Conservation (phyloP, 345 rosid species). For the Bruguiera sexangula region DNA sequence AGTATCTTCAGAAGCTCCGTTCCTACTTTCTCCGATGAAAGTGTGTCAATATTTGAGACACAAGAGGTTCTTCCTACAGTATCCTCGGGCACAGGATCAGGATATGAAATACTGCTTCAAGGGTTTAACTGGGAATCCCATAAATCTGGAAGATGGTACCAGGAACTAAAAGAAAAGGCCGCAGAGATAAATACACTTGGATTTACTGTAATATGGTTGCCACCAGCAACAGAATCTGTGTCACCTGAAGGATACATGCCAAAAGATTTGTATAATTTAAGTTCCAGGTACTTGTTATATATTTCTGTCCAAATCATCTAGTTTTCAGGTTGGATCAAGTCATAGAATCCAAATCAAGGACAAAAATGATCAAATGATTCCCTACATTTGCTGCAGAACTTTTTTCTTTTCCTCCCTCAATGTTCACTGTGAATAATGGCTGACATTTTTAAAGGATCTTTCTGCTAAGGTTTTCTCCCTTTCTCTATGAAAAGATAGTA, state of each 20-base stretch:
- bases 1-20: slow-evolving; percentile 76
- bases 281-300: slow-evolving; percentile 61
- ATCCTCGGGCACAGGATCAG: slow-evolving; percentile 75
- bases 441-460: background rate
- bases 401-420: background rate
- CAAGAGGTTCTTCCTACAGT: slow-evolving; percentile 44
- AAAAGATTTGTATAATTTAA: slow-evolving; percentile 77
- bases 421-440: background rate
- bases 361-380: background rate
- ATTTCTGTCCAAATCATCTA: background rate
- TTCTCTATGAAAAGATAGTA: background rate
- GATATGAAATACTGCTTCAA: slow-evolving; percentile 86
- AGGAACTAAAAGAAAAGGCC: slow-evolving; percentile 73
- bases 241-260: slow-evolving; percentile 99
- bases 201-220: slow-evolving; percentile 85
- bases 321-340: slow-evolving; percentile 3
- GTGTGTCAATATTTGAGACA: slow-evolving; percentile 38
- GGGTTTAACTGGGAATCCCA: slow-evolving; percentile 98
- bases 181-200: slow-evolving; percentile 70
- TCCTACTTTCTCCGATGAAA: slow-evolving; percentile 58
- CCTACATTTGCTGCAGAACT: background rate
- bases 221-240: slow-evolving; percentile 96
- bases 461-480: background rate
- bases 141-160: slow-evolving; percentile 82
- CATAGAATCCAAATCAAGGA: slow-evolving; percentile 4